Percentiles rank a stretch among this genome's conserved stretches.
phyloP scores from a whole-genome alignment of 2,329 filamentous ascomycete species.

The Cladobotryum mycophilum region DNA sequence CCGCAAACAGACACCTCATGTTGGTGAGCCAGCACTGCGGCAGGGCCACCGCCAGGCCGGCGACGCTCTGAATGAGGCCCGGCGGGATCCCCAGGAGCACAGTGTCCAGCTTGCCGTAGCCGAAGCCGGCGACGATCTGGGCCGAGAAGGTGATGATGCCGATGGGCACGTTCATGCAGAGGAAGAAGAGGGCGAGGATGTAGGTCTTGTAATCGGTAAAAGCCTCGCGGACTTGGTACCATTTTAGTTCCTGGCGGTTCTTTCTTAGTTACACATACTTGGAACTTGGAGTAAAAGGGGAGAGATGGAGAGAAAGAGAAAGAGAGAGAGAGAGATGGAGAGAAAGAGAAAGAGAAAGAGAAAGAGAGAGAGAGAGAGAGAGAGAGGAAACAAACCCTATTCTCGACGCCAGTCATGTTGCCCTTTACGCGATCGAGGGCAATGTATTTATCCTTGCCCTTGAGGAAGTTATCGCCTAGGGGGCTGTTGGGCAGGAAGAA shows the following conservation, averaged over 20 bases:
- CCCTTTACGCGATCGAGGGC: slow-evolving; percentile 25
- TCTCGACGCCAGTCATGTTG: slow-evolving; percentile 31
- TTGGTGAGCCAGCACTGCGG: slow-evolving; percentile 12
- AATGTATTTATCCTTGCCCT: slow-evolving; percentile 20
- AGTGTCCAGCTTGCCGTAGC: slow-evolving; percentile 10
- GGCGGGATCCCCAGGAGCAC: slow-evolving; percentile 12
- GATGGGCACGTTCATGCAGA: slow-evolving; percentile 22
- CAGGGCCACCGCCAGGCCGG: slow-evolving; percentile 8
- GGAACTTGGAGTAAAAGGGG: neutral
- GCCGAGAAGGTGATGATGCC: slow-evolving; percentile 38
- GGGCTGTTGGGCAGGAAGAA: slow-evolving; percentile 20
- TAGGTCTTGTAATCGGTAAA: slow-evolving; percentile 27
- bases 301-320: neutral
- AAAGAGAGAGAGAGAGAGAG: neutral
- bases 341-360: neutral
- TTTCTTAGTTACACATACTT: no score
- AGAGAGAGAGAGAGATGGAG: neutral
- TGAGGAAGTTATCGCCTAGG: slow-evolving; percentile 23
- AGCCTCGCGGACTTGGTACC: slow-evolving; percentile 26
- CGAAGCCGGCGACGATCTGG: slow-evolving; percentile 15
- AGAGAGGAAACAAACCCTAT: slow-evolving; percentile 8
- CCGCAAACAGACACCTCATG: slow-evolving; percentile 9
- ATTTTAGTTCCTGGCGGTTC: slow-evolving; percentile 18
- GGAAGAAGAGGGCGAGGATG: slow-evolving; percentile 22
- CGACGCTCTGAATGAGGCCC: slow-evolving; percentile 5